Base-by-base conservation (phyloP, 805 yeast species). In the Lipomyces mesembrius region DNA sequence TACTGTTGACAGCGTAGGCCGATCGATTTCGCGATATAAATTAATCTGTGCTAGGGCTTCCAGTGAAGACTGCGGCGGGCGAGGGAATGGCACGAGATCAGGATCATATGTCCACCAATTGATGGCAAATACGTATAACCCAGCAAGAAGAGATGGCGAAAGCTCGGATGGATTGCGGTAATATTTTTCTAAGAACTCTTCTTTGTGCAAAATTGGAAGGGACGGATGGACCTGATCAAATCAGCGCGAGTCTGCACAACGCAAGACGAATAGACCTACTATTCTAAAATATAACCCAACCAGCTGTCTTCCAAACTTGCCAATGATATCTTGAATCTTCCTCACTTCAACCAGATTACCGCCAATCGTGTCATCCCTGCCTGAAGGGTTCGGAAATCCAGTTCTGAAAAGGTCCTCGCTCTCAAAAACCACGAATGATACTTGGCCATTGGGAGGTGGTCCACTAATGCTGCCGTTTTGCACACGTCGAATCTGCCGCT, bases 1-100 rank as follows among this genome's bases (percentile, higher is more conserved):
- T 22, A 81, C 74, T 1, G 79, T 78, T 5, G 80, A 77, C 25
- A 78, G 70, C 52, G 78, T 78, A 1, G 77, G 66, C 81, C 71
- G 69, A 34, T 65, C 71, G 20, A 74, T 66, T 64, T 73, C 75
- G n/a, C 74, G 68, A 25, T 65, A 60, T 29, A 73, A 67, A 29
- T 64, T 64, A 22, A 58, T 62, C 53, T 60, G 64, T 4, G 71
- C 71, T 12, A 72, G 60, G 2, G 71, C 70, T 57, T 73, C 73
- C 12, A 72, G 67, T 6, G 68, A 60, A 11, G 68, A 57, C 35
- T 65, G 71, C 11, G 70, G 62, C 32, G 73, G 74, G 11, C 64
- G 62, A 20, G 72, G 69, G 53, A 59, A 59, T 32, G 69, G 64
- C 11, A 62, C 69, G 22, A 69, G 63, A 22, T 74, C 74, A 11